Base-by-base conservation (phyloP, 257 asterid species). In the Coffea canephora region DNA sequence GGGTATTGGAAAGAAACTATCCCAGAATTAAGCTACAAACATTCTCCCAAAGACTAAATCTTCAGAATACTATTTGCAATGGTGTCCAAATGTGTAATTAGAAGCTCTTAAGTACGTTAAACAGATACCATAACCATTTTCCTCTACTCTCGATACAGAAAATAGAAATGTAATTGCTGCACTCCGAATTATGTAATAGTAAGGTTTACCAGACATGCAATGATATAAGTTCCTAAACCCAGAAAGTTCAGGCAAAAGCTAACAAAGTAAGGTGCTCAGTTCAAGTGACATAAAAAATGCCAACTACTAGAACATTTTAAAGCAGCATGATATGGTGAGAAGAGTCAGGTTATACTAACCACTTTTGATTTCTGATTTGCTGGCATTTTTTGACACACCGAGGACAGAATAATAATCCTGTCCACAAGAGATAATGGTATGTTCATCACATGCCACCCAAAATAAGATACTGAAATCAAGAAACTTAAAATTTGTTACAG, bases 351-450 rank as follows among this genome's bases (percentile, higher is more conserved):
- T 50, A 70, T 45, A 89, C 94, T 84, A 78, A 94, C 99, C 96
- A 80, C 91, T 96, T 88, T 96, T 96, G 82, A 96, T 91, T 52
- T 96, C 99, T 23, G 99, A 79, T 84, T 96, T 96, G 94, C 89
- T 90, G n/a, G 99, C 79, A 78, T 65, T 89, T 86, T 88, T 94
- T 13, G 99, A 91, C 69, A 96, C 98, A 45, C 99, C 98, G 78
- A 96, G 97, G 82, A 94, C 92, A 25, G 93, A 66, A 84, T 96
- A 96, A 85, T 89, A 96, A 87, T 96, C 97, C 99, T 96, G 94
- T 69, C 25, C 55, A 76, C 25, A 16, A 25, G 76, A 77, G 61
- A 25, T 31, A 52, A 39, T 73, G 25, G 16, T 31, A 66, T 36
- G 27, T 21, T 71, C 67, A 82, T 77, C 79, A 76, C 46, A 43